Base-by-base conservation (phyloP, 2,329 filamentous ascomycete genomes). In the Claviceps fusiformis region DNA sequence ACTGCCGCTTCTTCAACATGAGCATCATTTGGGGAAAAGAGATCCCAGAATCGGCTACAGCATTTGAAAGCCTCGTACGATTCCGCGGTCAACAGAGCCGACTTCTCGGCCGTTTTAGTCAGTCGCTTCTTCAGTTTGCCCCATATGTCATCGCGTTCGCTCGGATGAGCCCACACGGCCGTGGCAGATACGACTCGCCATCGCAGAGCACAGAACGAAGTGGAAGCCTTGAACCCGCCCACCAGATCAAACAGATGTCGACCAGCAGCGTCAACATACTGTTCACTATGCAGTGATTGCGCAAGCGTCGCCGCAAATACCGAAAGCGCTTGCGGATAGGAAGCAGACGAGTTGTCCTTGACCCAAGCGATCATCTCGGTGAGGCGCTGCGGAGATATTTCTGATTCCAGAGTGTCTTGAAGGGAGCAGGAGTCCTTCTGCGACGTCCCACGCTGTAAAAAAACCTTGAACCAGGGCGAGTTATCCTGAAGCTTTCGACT, bases 381-480 rank as follows among this genome's bases (percentile, higher is more conserved):
- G 7, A 79, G 64, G 55, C 78, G 75, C n/a, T 69, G 67, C 3
- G 68, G 63, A 1, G 72, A 76, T 50, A 78, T 63, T 3, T 74
- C 70, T 13, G 70, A 66, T 55, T 76, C 72, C 17, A 79, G 60
- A 41, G 65, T 56, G 17, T 55, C 55, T n/a, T 56, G 63, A 49
- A 61, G 58, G 13, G 54, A 56, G 27, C 54, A 17, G 15, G 39
- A 56, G 24, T 62, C 56, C 3, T 60, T 54, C 0, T 58, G 56
- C 27, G 61, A 59, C 8, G 5, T 31, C 27, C 55, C 56, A 24
- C 47, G 55, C n/a, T 55, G 61, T 5, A 61, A 61, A 11, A 67
- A 61, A 10, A 68, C 58, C 3, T 58, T 58, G 27, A 68, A 64
- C 71, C 71, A 73, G 0, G 69, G 67, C 1, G 66, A 70, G 7